Conservation (phyloP, 2,329 filamentous ascomycete species). For the Helicocarpus griseus region DNA sequence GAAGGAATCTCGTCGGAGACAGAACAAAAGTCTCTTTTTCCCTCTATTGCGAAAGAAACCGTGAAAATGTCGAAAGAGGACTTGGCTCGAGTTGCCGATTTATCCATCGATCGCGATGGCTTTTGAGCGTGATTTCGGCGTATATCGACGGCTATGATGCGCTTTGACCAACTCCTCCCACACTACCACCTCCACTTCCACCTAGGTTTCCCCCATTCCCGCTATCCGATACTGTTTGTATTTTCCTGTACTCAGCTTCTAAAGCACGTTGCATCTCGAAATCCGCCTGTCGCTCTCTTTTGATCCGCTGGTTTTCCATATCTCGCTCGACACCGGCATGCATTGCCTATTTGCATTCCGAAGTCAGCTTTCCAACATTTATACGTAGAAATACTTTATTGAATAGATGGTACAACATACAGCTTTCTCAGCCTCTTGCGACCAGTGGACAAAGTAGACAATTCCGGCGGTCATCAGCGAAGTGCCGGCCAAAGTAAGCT, state of each 20-base stretch:
- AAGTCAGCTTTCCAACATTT: no score
- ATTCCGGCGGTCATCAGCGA: conserved; percentile 66
- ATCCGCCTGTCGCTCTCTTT: conserved; percentile 82
- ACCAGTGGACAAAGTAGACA: conserved; percentile 78
- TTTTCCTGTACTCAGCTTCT: conserved; percentile 81
- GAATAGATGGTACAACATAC: conserved; percentile 43
- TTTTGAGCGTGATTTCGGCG: neutral
- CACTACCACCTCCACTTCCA: neutral
- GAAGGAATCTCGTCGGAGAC: neutral
- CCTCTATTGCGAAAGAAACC: neutral
- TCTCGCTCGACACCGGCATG: conserved; percentile 89
- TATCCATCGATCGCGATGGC: no score
- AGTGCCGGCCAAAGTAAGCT: conserved; percentile 71
- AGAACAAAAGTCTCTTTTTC: neutral
- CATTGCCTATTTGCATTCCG: no score
- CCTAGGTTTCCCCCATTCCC: conserved; percentile 11
- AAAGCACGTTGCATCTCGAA: conserved; percentile 84
- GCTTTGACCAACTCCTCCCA: neutral
- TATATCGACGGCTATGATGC: neutral
- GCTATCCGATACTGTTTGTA: conserved; percentile 64
- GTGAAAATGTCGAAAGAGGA: neutral
- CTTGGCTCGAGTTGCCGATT: neutral
- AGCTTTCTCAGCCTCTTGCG: conserved; percentile 72
- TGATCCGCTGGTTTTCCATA: conserved; percentile 84
- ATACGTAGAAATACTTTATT: conserved; percentile 8